A percentile compares a stretch with the other conserved stretches of the same genome.
Conservation (phyloP, 1,284 basidiomycete species). For the Ceratobasidium sp. region DNA sequence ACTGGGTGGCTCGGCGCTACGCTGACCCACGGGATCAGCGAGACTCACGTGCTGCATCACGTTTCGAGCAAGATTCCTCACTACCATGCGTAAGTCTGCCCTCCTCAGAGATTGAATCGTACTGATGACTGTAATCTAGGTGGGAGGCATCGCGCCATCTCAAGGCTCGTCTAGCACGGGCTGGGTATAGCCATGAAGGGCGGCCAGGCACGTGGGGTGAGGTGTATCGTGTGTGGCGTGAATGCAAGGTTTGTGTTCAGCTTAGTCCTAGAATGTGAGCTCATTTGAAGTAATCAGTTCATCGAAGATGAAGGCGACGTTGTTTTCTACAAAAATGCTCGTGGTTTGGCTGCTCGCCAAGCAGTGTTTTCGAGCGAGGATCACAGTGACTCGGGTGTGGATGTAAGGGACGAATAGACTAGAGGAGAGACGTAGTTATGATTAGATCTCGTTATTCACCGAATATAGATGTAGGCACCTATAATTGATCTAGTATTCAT, state of each 20-base stretch:
- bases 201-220: constrained; percentile 37
- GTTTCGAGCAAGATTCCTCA: constrained; percentile 93
- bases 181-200: constrained; percentile 60
- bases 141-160: constrained; percentile 94
- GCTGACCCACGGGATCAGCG: constrained; percentile 86
- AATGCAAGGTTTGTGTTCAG: constrained; percentile 50
- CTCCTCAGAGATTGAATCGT: no score
- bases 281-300: constrained; percentile 48
- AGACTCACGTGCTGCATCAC: constrained; percentile 93
- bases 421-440: no score
- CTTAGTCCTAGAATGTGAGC: not conserved
- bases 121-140: constrained; percentile 48
- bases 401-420: constrained; percentile 54
- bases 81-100: constrained; percentile 70
- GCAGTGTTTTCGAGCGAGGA: constrained; percentile 56
- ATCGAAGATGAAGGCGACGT: constrained; percentile 69
- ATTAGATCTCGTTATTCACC: no score
- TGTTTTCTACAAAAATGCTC: constrained; percentile 68
- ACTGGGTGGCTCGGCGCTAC: constrained; percentile 82
- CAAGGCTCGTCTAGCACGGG: constrained; percentile 75
- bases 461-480: no score
- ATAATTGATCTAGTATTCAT: no score
- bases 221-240: constrained; percentile 42
- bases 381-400: constrained; percentile 86
- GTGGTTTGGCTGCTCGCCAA: constrained; percentile 54